A percentile compares a stretch with the other conserved stretches of the same genome.
These are phyloP conservation scores for Phytophthora sp. DNA, from an alignment of 352 stramenopile species.

Conservation along the genomic window DNA sequence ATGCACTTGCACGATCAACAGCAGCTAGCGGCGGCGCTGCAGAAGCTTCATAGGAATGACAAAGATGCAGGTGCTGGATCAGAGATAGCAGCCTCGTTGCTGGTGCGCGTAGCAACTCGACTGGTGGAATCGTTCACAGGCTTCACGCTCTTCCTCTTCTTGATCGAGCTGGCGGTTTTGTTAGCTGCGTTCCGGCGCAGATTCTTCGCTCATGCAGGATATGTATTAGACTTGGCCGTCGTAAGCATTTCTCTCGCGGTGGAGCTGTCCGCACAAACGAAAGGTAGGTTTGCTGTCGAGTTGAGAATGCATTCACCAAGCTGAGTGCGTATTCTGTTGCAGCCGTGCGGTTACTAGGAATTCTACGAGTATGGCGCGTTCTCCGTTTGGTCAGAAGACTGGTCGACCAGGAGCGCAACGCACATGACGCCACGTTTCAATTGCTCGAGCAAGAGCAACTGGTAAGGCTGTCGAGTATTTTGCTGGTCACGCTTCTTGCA, in stretches of 20 bases:
- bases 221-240: constrained; percentile 51
- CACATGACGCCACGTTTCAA: constrained; percentile 43
- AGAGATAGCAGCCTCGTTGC: constrained; percentile 1
- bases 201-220: constrained; percentile 71
- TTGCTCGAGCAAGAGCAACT: constrained; percentile 56
- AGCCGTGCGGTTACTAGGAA: constrained; percentile 54
- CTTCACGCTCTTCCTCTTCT: constrained; percentile 68
- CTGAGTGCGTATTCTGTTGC: background rate
- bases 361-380: constrained; percentile 67
- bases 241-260: constrained; percentile 35
- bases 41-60: constrained; percentile 8
- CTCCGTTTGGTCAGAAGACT: constrained; percentile 60
- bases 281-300: constrained; percentile 37
- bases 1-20: constrained; percentile 45
- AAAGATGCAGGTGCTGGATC: background rate
- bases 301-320: constrained; percentile 2
- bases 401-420: constrained; percentile 49
- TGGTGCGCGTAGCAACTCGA: constrained; percentile 25
- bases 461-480: constrained; percentile 26
- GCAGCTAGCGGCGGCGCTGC: constrained; percentile 27
- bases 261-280: constrained; percentile 60
- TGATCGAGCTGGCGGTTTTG: constrained; percentile 59
- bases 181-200: constrained; percentile 43
- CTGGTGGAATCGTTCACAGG: constrained; percentile 60
- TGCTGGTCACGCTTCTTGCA: background rate